Percentiles rank a stretch among this genome's conserved stretches.
Conservation (phyloP, 2,329 filamentous ascomycete species). For the Sclerotinia subarctica region DNA sequence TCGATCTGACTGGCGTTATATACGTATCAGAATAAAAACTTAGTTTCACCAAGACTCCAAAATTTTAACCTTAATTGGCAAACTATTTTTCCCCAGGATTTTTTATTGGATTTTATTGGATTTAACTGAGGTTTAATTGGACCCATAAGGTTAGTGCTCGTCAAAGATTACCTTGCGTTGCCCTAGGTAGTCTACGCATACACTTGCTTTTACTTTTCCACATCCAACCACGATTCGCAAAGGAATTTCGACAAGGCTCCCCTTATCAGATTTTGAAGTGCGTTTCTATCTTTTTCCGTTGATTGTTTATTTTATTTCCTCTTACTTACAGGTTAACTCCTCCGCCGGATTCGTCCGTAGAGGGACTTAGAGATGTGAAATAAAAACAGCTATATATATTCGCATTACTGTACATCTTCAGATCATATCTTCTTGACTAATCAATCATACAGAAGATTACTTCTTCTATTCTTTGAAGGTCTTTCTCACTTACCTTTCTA, state of each 20-base stretch:
- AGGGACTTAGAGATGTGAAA: neutral
- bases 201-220: neutral
- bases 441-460: neutral
- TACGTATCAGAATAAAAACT: neutral
- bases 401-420: neutral
- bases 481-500: neutral
- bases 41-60: neutral
- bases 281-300: neutral
- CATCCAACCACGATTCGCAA: neutral
- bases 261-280: neutral
- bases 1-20: too few relatives aligned
- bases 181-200: neutral
- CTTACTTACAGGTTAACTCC: neutral
- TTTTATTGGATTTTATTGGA: neutral
- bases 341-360: conserved; percentile 2
- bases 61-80: conserved; percentile 2
- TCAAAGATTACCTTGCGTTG: neutral
- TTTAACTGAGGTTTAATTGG: neutral
- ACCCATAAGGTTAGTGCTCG: neutral
- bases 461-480: neutral
- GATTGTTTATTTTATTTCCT: neutral
- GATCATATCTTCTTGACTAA: neutral
- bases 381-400: neutral
- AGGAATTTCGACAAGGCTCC: neutral
- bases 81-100: neutral